Conservation (phyloP, 2,329 filamentous ascomycete species). For the Curvularia sp. region DNA sequence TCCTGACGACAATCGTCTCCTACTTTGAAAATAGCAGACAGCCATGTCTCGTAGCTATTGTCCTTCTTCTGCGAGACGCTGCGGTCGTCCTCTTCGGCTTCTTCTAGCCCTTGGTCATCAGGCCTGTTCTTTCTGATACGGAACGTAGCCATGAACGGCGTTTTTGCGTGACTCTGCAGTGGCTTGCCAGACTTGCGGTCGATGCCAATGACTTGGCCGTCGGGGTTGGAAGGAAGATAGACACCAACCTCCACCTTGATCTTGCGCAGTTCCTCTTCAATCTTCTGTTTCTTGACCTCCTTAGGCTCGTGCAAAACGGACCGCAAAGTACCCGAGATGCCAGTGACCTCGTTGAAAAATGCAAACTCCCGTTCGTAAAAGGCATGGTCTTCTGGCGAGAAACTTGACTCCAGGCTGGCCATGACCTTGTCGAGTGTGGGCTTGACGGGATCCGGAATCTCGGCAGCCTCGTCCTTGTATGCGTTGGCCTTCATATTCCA, state of each 20-base stretch:
- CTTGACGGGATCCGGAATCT: conserved; percentile 90
- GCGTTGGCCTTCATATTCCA: conserved; percentile 99
- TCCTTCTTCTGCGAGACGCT: conserved; percentile 38
- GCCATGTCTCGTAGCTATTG: conserved; percentile 91
- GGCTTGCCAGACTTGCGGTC: conserved; percentile 98
- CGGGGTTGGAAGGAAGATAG: conserved; percentile 95
- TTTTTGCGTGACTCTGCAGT: conserved; percentile 96
- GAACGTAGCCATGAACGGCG: conserved; percentile 99
- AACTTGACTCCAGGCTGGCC: conserved; percentile 80
- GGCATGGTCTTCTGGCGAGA: conserved; percentile 75
- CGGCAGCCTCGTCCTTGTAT: conserved; percentile 94
- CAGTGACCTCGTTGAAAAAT: conserved; percentile 98
- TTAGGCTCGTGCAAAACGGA: conserved; percentile 92
- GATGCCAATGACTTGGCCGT: conserved; percentile 96
- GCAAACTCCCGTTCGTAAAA: conserved; percentile 96
- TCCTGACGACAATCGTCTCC: conserved; percentile 98
- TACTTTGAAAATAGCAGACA: conserved; percentile 99
- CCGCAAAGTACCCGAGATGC: conserved; percentile 92
- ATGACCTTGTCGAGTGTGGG: conserved; percentile 92
- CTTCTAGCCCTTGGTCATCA: conserved; percentile 35
- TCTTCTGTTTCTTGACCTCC: conserved; percentile 98
- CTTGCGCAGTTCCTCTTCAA: conserved; percentile 96
- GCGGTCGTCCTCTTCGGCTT: conserved; percentile 45
- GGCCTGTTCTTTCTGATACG: conserved; percentile 82
- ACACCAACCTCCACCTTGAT: conserved; percentile 97